These are phyloP conservation scores for Candida lessepsii DNA, from an alignment of 805 yeast species.

Conservation along the genomic window DNA sequence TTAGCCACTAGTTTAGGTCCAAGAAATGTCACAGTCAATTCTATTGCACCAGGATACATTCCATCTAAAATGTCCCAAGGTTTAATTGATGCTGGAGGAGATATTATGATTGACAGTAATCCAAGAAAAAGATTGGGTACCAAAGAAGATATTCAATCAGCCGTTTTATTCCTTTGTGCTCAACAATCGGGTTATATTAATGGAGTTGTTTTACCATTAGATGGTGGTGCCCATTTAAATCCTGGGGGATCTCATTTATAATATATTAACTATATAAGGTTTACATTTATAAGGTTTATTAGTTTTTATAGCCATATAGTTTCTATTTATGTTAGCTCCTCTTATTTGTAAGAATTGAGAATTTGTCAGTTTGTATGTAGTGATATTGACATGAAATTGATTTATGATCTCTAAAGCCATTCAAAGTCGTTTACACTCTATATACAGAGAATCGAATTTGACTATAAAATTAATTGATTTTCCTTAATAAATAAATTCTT, in stretches of 20 bases:
- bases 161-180: slow-evolving; percentile 52
- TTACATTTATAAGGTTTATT: not conserved
- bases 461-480: no score
- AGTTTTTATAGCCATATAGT: not conserved
- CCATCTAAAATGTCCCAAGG: slow-evolving; percentile 76
- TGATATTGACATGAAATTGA: no score
- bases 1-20: slow-evolving; percentile 69
- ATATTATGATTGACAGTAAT: slow-evolving; percentile 45
- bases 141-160: slow-evolving; percentile 56
- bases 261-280: not conserved
- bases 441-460: no score
- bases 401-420: no score
- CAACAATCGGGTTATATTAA: slow-evolving; percentile 60
- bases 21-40: slow-evolving; percentile 63
- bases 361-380: no score
- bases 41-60: slow-evolving; percentile 75
- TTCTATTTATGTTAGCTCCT: no score
- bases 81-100: slow-evolving; percentile 51
- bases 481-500: no score
- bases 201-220: slow-evolving; percentile 66
- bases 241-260: slow-evolving; percentile 16
- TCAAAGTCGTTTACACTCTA: no score
- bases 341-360: no score
- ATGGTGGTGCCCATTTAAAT: slow-evolving; percentile 60
- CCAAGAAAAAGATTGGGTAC: slow-evolving; percentile 65